These are phyloP conservation scores for Erysimum cheiri DNA, from an alignment of 441 rosid species.

Conservation along the genomic window DNA sequence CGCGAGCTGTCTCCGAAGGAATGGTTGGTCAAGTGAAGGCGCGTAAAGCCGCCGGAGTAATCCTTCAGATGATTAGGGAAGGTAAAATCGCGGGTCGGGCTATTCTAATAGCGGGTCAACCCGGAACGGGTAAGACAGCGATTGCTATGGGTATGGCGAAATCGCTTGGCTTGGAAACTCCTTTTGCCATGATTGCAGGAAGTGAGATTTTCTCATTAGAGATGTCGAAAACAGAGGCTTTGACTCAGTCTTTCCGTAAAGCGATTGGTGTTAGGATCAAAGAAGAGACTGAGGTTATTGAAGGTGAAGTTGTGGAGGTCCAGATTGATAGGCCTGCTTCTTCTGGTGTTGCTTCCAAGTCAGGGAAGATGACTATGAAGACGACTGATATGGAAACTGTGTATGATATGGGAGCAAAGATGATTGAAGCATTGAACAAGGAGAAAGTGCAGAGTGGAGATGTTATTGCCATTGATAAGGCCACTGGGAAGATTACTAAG, in stretches of 20 bases:
- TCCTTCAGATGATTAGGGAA: constrained; percentile 87
- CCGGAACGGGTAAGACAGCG: constrained; percentile 94
- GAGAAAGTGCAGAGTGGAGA: constrained; percentile 97
- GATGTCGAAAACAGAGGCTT: constrained; percentile 92
- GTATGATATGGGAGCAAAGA: constrained; percentile 89
- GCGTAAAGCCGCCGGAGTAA: constrained; percentile 90
- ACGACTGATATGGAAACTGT: constrained; percentile 96
- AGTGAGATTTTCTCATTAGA: constrained; percentile 91
- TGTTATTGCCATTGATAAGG: constrained; percentile 87
- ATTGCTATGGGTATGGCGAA: constrained; percentile 99
- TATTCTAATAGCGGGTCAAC: constrained; percentile 88
- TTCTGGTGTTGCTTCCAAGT: constrained; percentile 80
- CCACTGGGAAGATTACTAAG: constrained; percentile 83
- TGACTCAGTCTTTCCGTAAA: constrained; percentile 81
- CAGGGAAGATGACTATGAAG: constrained; percentile 87
- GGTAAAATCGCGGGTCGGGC: constrained; percentile 95
- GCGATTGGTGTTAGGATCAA: constrained; percentile 89
- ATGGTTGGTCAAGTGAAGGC: constrained; percentile 89
- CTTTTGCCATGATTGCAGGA: constrained; percentile 90
- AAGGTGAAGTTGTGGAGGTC: constrained; percentile 92
- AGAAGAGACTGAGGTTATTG: constrained; percentile 85
- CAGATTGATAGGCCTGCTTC: constrained; percentile 87
- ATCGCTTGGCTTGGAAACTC: constrained; percentile 90
- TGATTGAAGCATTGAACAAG: constrained; percentile 87
- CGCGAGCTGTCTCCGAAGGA: constrained; percentile 75